phyloP scores from a whole-genome alignment of 345 rosid species.

The Triadica sebifera region DNA sequence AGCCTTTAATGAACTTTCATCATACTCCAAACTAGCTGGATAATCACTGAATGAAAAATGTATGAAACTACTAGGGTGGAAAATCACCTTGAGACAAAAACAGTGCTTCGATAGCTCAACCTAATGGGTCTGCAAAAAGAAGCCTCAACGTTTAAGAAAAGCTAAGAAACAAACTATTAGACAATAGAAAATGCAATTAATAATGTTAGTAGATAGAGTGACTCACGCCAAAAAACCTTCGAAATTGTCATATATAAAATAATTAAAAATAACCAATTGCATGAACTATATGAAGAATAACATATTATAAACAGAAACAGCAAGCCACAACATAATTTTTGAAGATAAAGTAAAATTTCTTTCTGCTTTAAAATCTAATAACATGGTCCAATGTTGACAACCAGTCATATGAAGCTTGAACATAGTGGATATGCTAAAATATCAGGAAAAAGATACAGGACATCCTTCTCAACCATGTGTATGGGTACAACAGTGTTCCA shows the following conservation, averaged over 20 bases:
- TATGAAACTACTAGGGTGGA: background rate
- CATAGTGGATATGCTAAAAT: too few relatives aligned
- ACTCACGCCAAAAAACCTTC: background rate
- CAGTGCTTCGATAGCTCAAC: background rate
- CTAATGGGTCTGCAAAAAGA: background rate
- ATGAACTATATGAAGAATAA: too few relatives aligned
- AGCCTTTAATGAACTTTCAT: background rate
- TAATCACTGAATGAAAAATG: background rate
- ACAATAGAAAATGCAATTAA: background rate
- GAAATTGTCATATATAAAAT: background rate
- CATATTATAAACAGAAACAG: too few relatives aligned
- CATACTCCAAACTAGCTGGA: constrained; percentile 10
- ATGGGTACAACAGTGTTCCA: too few relatives aligned
- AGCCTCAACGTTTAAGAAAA: background rate
- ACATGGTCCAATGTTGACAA: too few relatives aligned
- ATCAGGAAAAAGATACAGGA: too few relatives aligned
- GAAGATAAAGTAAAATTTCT: too few relatives aligned
- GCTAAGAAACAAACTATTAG: background rate
- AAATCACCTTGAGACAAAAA: background rate
- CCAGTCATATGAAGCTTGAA: too few relatives aligned
- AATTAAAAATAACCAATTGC: too few relatives aligned
- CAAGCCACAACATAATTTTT: too few relatives aligned
- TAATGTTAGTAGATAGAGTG: background rate
- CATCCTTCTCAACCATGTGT: too few relatives aligned
- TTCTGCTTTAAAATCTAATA: too few relatives aligned